Percentiles rank a stretch among this genome's conserved stretches.
These are phyloP conservation scores for Trichoderma asperelloides DNA, from an alignment of 495 filamentous ascomycete genomes.

Conservation along the genomic window DNA sequence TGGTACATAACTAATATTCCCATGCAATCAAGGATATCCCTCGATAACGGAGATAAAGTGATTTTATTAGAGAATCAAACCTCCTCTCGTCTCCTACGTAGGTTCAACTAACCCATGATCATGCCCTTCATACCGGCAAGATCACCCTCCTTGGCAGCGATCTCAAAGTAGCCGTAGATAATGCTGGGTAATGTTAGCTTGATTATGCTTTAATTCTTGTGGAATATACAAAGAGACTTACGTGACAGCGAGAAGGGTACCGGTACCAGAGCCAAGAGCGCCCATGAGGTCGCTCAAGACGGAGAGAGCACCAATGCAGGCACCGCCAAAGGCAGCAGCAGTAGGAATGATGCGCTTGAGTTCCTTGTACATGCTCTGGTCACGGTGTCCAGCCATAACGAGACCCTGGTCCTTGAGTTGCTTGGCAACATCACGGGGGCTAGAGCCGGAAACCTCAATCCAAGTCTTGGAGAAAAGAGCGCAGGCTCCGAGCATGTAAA, in stretches of 20 bases:
- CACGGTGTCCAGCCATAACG: conserved; percentile 98
- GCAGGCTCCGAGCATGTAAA: conserved; percentile 94
- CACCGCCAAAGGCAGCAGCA: conserved; percentile 96
- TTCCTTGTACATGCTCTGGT: conserved; percentile 99
- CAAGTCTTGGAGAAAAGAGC: conserved; percentile 99
- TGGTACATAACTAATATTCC: background rate
- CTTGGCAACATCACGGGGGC: conserved; percentile 97
- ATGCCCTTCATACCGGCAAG: conserved; percentile 86
- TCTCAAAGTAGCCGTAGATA: conserved; percentile 98
- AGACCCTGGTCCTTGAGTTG: conserved; percentile 99
- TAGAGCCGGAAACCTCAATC: conserved; percentile 98
- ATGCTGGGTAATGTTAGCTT: conserved; percentile 53
- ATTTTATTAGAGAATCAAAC: background rate
- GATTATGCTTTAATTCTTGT: conserved; percentile 20
- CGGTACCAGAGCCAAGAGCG: conserved; percentile 91
- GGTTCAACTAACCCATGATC: conserved; percentile 50
- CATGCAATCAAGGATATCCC: background rate
- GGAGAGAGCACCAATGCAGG: conserved; percentile 95
- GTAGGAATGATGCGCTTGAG: conserved; percentile 98
- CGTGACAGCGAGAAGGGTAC: conserved; percentile 97
- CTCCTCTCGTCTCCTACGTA: background rate
- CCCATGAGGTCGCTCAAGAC: conserved; percentile 93
- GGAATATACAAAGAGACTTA: conserved; percentile 48
- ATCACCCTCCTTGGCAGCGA: conserved; percentile 96
- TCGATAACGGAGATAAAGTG: background rate